A percentile compares a stretch with the other conserved stretches of the same genome.
These are phyloP conservation scores for Batrachochytrium dendrobatidis DNA, from an alignment of 371 early-diverging fungal genomes.

Conservation along the genomic window DNA sequence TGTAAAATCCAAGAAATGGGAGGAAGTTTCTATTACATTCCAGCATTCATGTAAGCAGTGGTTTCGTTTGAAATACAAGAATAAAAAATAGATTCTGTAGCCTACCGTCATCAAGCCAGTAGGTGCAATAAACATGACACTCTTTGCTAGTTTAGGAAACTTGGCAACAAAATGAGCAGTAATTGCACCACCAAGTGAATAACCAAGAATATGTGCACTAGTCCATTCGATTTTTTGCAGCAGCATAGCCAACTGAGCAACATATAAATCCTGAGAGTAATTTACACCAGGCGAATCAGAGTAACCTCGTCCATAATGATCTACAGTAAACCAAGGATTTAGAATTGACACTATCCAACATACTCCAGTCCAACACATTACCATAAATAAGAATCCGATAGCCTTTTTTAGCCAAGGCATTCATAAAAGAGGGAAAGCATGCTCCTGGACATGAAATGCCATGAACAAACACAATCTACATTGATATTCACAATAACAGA, in stretches of 20 bases:
- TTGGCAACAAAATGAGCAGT: constrained; percentile 43
- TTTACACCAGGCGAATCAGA: constrained; percentile 38
- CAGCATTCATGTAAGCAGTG: background rate
- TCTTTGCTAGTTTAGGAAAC: constrained; percentile 45
- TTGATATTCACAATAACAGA: background rate
- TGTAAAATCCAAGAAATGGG: background rate
- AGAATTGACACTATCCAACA: background rate
- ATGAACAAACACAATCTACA: constrained; percentile 44
- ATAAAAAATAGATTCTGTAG: background rate
- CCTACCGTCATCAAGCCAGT: constrained; percentile 38
- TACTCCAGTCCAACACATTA: constrained; percentile 5
- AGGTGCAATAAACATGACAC: constrained; percentile 46
- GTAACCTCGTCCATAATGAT: constrained; percentile 48
- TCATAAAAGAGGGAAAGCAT: constrained; percentile 11
- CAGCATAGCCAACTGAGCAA: constrained; percentile 40
- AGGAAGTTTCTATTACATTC: background rate
- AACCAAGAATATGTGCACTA: constrained; percentile 36
- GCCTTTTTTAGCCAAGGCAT: constrained; percentile 34
- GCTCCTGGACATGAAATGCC: constrained; percentile 37
- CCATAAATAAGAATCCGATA: constrained; percentile 47
- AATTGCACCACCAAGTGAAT: constrained; percentile 50
- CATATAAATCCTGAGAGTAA: constrained; percentile 42
- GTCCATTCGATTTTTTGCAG: constrained; percentile 53
- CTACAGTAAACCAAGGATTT: background rate
- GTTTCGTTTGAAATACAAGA: background rate